Base-by-base conservation (phyloP, 345 rosid species). In the Eutrema japonicum region DNA sequence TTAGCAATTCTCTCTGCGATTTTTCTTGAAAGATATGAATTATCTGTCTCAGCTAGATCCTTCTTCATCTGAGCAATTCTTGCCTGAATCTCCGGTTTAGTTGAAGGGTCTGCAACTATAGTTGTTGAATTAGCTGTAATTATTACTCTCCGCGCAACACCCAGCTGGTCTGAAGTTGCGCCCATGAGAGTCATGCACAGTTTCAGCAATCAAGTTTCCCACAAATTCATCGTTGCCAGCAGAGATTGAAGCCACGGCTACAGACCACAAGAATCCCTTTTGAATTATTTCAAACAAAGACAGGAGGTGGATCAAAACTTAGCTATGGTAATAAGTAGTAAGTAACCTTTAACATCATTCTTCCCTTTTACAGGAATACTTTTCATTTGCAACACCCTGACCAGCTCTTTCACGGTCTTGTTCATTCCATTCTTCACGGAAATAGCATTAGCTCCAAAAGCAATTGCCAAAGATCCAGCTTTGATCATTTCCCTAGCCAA, bases 151-250 rank as follows among this genome's bases (percentile, higher is more conserved):
- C 81, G 78, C 68, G 89, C 94, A 81, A 88, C 71, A 36, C 97
- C 98, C 52, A 94, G 93, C 83, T 94, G 95, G 84, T 93, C 98
- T n/a, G 96, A 89, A 75, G 97, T 93, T 74, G 81, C 83, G 30
- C 76, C 84, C 45, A 42, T 64, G 32, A 91, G 88, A 18, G 70
- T 53, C 76, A 85, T 73, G 67, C 94, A 94, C 79, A 74, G 91
- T 82, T 55, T 91, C 90, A 50, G 86, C 91, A 73, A 91, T 79
- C 78, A 94, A 73, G 75, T 80, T 79, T 56, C 93, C 87, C 43
- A 89, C 70, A 59, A 83, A 87, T 10, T 91, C 98, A 80, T 94
- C 89, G 27, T 91, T 91, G 43, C 96, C 97, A 80, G 96, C 84
- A 86, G 98, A 89, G 66, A 94, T 81, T 38, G 95, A 82, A 12